Conservation (phyloP, 495 filamentous ascomycete genomes). For the Ascobolus immersus region DNA sequence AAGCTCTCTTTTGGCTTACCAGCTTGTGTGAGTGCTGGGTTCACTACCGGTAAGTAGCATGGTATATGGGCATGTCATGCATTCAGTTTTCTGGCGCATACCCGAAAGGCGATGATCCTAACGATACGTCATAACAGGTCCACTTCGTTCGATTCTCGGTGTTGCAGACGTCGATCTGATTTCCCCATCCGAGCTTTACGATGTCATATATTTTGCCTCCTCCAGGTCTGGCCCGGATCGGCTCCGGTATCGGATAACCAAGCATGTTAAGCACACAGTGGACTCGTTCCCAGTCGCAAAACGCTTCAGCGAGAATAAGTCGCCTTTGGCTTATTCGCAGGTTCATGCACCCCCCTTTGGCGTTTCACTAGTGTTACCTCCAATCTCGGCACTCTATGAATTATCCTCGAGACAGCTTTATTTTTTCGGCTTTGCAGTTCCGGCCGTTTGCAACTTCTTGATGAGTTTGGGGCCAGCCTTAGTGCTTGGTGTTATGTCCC, state of each 20-base stretch:
- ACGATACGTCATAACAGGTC: background rate
- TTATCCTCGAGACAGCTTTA: background rate
- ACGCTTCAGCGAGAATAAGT: too few relatives aligned
- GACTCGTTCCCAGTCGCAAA: slow-evolving; percentile 4
- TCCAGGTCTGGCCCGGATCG: background rate
- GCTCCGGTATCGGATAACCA: slow-evolving; percentile 1
- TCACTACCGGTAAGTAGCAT: slow-evolving; percentile 5
- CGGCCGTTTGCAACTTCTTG: too few relatives aligned
- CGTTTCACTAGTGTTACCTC: too few relatives aligned
- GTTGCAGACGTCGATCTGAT: slow-evolving; percentile 4
- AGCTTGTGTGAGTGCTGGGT: slow-evolving; percentile 3
- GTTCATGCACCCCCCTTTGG: too few relatives aligned
- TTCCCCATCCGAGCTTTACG: slow-evolving; percentile 4
- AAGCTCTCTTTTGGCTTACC: slow-evolving; percentile 4
- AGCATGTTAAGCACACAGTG: slow-evolving; percentile 4
- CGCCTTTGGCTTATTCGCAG: too few relatives aligned
- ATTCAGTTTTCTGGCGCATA: too few relatives aligned
- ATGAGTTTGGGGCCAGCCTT: slow-evolving; percentile 1
- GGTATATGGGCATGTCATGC: background rate
- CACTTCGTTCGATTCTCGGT: slow-evolving; percentile 7
- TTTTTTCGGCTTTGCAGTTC: background rate
- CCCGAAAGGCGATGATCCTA: too few relatives aligned
- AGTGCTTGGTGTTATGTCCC: slow-evolving; percentile 3
- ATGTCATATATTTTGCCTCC: slow-evolving; percentile 4
- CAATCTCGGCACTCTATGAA: background rate